Evolutionary conservation across 257 asterid genomes (phyloP).

Genomic region (Asclepias syriaca): DNA sequence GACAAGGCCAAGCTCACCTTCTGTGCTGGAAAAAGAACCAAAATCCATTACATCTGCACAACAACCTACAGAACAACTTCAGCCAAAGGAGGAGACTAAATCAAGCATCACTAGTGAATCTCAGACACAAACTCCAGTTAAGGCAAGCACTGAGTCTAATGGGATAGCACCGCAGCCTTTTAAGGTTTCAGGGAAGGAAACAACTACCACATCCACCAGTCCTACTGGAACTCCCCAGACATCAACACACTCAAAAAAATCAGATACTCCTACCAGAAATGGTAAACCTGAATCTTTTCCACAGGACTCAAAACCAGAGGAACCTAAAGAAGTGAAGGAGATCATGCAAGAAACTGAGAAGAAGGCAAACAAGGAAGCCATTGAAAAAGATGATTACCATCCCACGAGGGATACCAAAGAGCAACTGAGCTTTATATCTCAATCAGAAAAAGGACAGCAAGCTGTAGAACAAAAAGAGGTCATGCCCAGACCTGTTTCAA

Average conservation of each 20-base stretch:
- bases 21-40: slow-evolving; percentile 21
- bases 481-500: slow-evolving; percentile 17
- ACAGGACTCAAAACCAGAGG: slow-evolving; percentile 28
- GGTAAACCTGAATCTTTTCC: slow-evolving; percentile 14
- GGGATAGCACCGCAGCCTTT: slow-evolving; percentile 20
- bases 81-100: slow-evolving; percentile 16
- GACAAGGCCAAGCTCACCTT: slow-evolving; percentile 15
- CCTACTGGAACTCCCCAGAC: slow-evolving; percentile 14
- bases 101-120: slow-evolving; percentile 12
- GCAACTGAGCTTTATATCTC: slow-evolving; percentile 17
- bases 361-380: slow-evolving; percentile 22
- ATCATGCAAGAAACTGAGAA: slow-evolving; percentile 25
- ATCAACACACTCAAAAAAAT: slow-evolving; percentile 17
- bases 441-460: slow-evolving; percentile 25
- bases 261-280: slow-evolving; percentile 16
- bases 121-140: slow-evolving; percentile 14
- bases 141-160: slow-evolving; percentile 15
- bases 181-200: slow-evolving; percentile 16
- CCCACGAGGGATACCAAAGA: slow-evolving; percentile 18
- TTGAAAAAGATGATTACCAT: slow-evolving; percentile 22
- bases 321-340: slow-evolving; percentile 46
- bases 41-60: slow-evolving; percentile 22
- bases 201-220: neutral
- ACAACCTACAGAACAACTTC: slow-evolving; percentile 22
- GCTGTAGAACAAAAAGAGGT: slow-evolving; percentile 22